Percentiles rank a stretch among this genome's conserved stretches.
Conservation (phyloP, 345 rosid genomes). For the Eucalyptus paniculata region DNA sequence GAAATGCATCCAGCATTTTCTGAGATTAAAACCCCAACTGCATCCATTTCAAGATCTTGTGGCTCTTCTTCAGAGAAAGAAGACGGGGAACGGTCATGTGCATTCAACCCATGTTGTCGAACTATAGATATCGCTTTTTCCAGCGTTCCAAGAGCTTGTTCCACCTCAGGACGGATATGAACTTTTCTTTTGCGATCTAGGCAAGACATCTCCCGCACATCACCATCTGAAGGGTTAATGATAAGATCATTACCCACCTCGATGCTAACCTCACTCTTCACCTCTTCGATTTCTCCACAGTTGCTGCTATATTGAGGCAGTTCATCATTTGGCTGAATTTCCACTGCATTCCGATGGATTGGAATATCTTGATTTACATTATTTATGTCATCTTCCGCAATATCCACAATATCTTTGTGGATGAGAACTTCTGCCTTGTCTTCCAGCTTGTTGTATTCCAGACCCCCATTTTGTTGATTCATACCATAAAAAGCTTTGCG, state of each 20-base stretch:
- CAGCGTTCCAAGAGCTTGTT: conserved; percentile 61
- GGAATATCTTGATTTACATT: conserved; percentile 1
- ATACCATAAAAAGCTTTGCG: conserved; percentile 34
- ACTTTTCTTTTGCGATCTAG: conserved; percentile 5
- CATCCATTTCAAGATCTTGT: not conserved
- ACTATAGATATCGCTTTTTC: conserved; percentile 57
- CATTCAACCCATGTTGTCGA: conserved; percentile 19
- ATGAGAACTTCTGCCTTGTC: not conserved
- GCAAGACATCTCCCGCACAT: not conserved
- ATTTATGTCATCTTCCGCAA: not conserved
- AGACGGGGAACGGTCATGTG: conserved; percentile 6
- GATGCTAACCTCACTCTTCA: conserved; percentile 11
- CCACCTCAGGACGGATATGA: conserved; percentile 49
- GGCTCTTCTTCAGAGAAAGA: conserved; percentile 17
- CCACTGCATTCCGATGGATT: not conserved
- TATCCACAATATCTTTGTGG: not conserved
- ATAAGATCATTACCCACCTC: not conserved
- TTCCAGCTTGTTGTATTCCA: conserved; percentile 5
- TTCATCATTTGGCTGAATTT: not conserved
- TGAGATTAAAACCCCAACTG: not conserved
- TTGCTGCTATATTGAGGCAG: conserved; percentile 6
- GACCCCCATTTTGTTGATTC: conserved; percentile 3
- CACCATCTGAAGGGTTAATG: not conserved
- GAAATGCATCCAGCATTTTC: conserved; percentile 7
- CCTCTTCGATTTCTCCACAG: conserved; percentile 58